Evolutionary conservation across 2,329 filamentous ascomycete species (phyloP).

Genomic region (Fusarium pseudocircinatum): DNA sequence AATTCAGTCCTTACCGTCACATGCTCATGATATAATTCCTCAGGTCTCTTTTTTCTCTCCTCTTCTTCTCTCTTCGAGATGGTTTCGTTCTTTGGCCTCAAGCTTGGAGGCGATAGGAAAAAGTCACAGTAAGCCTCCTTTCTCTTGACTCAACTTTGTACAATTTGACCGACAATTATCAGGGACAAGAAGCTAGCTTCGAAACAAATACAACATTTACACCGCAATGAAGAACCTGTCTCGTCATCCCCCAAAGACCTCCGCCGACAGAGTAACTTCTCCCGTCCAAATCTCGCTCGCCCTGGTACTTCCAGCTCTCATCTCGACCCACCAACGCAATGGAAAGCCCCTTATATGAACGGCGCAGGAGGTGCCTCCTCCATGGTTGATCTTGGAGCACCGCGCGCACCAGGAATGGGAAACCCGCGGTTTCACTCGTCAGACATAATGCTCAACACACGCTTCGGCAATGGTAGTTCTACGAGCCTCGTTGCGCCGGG

Average conservation of each 20-base stretch:
- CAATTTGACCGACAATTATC: accelerated
- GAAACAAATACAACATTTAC: constrained; percentile 25
- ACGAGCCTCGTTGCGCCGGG: constrained; percentile 48
- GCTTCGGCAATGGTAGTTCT: constrained; percentile 49
- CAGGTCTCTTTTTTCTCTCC: not conserved
- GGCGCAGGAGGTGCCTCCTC: constrained; percentile 54
- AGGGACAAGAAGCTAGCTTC: constrained; percentile 38
- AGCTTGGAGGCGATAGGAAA: constrained; percentile 65
- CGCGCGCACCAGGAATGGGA: constrained; percentile 41
- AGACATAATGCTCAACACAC: constrained; percentile 51
- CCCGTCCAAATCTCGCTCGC: constrained; percentile 50
- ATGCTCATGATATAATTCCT: constrained; percentile 25
- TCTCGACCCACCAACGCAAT: constrained; percentile 38
- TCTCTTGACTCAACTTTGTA: not conserved
- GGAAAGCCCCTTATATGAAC: constrained; percentile 48
- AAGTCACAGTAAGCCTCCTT: constrained; percentile 57
- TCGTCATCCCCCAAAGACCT: constrained; percentile 15
- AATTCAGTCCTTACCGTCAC: not conserved
- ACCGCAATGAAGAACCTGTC: constrained; percentile 9
- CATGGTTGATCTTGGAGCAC: constrained; percentile 55
- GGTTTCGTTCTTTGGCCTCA: constrained; percentile 69
- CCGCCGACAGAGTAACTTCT: constrained; percentile 50
- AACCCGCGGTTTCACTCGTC: constrained; percentile 48
- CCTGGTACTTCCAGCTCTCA: constrained; percentile 54
- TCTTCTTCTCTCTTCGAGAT: constrained; percentile 47